Base-by-base conservation (phyloP, 306 rosid genomes). In the Rubus idaeus region DNA sequence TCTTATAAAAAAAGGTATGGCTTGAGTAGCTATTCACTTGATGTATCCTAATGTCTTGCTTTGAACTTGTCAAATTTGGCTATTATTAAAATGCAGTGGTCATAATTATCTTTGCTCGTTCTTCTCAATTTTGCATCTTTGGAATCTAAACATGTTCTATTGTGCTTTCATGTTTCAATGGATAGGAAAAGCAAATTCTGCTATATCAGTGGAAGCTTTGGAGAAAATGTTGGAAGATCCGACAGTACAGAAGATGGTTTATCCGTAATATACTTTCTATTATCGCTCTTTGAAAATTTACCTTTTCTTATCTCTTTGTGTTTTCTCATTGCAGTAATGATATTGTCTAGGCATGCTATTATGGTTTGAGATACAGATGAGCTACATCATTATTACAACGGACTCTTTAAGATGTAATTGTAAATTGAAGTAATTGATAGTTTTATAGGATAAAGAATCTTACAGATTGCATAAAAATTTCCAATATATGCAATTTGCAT, bases 151-250 rank as follows among this genome's bases (percentile, higher is more conserved):
- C 60, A 44, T 30, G 83, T 61, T 80, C 78, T 41, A 74, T 42
- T 60, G 39, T 83, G 69, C 73, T 84, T 72, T 44, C 63, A 35
- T 80, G 78, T 61, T 9, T 79, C 60, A 78, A 77, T 84, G 64
- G 71, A 83, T 71, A 96, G 99, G 84, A 79, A 88, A 91, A 85
- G 77, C 16, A 39, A 69, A 74, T 63, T 74, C 93, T 61, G 77
- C 23, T 77, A 47, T 93, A 72, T 96, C 99, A 11, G 98, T 93
- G 85, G 99, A 96, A 10, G 98, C 97, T 61, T 84, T 96, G 87
- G 98, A 96, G 90, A 92, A 96, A 87, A 96, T 96, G 99, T 87
- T 96, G 99, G 97, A 96, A 70, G 99, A 96, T 83, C 99, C 99
- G 11, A 81, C 96, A 41, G 98, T 96, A 86, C 98, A 96, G 88